Evolutionary conservation across 768 basidiomycete genomes (phyloP), one percentile per base, ranked within the genome.

Genomic region (Kwoniella dendrophila): DNA sequence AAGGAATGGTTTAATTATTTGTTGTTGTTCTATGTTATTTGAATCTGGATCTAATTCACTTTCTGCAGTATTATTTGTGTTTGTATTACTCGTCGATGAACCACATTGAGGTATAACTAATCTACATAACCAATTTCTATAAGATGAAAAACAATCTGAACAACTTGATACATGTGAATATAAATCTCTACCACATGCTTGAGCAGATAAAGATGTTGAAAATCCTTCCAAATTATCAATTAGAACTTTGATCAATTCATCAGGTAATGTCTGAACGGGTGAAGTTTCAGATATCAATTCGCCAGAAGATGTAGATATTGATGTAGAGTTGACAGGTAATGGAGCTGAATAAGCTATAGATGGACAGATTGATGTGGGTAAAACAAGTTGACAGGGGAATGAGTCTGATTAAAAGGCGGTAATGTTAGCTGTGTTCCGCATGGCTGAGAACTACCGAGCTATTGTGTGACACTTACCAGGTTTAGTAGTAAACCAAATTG

Each of bases 151-250:
- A 49, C 79, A 80, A 52, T 78, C 75, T 10, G 64, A 59, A 60
- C 79, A 80, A 7, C 69, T 64, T 5, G 72, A 73, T n/a, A 76
- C 71, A 52, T 76, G 76, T 4, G 76, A 77, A 63, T 75, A 80
- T 4, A 71, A 61, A 50, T 78, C 77, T 34, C 79, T 52, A 0
- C 79, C 79, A 51, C 79, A 80, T 6, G 79, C 73, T 33, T 60
- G 58, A 10, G 76, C 57, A 10, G 64, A 53, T n/a, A 80, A 60
- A 0, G 77, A 77, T 1, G 70, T 69, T 8, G 76, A 73, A 56
- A 80, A 77, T 4, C 66, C 63, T 16, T 74, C 52, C 41, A 80
- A 68, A 20, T 67, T 72, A 14, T 55, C 43, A 4, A 57, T 68
- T 33, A 80, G 60, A 18, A 66, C 38, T 10, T 52, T 20, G 0